A percentile compares a stretch with the other conserved stretches of the same genome.
These are phyloP conservation scores for Tympanopsis confertula DNA, from an alignment of 2,329 filamentous ascomycete genomes.

Conservation along the genomic window DNA sequence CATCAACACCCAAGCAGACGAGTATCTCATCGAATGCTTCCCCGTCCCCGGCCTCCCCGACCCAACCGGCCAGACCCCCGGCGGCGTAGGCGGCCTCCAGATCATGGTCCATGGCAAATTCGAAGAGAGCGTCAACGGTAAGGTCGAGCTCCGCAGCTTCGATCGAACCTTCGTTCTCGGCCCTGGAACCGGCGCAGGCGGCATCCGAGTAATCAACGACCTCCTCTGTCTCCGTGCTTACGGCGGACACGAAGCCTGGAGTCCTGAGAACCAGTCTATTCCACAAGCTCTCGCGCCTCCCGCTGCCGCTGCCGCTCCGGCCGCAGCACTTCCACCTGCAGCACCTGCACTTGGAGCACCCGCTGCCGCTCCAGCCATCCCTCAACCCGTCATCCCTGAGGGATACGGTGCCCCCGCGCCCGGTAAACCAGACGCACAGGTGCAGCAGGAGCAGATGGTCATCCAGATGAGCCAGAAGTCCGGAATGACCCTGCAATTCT, in stretches of 20 bases:
- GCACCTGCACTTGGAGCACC: background rate
- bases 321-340: background rate
- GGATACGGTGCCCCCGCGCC: conserved; percentile 24
- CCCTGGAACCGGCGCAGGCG: conserved; percentile 31
- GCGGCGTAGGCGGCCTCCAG: conserved; percentile 40
- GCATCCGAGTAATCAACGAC: conserved; percentile 40
- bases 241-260: conserved; percentile 37
- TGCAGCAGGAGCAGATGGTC: conserved; percentile 39
- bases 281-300: conserved; percentile 4
- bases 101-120: conserved; percentile 42
- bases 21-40: conserved; percentile 42
- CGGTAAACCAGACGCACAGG: conserved; percentile 27
- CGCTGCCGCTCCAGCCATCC: conserved; percentile 2
- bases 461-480: conserved; percentile 40
- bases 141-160: conserved; percentile 32
- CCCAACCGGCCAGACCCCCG: conserved; percentile 28
- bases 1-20: conserved; percentile 27
- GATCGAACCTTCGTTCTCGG: conserved; percentile 42
- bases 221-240: conserved; percentile 38
- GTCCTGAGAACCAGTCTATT: conserved; percentile 20
- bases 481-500: conserved; percentile 41
- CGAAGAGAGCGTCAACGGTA: conserved; percentile 30
- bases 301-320: conserved; percentile 2
- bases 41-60: conserved; percentile 38
- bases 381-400: conserved; percentile 8